Base-by-base conservation (phyloP, 371 early-diverging fungal species). In the Mortierella sp. region DNA sequence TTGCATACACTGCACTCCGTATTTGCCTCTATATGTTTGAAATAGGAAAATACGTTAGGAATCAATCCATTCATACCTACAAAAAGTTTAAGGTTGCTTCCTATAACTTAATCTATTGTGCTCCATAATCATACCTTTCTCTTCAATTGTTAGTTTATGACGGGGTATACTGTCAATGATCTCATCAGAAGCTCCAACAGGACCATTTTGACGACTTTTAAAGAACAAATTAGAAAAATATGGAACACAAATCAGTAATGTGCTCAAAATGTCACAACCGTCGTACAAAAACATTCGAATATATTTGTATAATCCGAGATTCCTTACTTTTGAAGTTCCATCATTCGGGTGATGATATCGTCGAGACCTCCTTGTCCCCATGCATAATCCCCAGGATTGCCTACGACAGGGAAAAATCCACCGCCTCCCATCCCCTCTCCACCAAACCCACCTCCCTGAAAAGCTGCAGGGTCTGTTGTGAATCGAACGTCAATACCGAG, bases 1-100 rank as follows among this genome's bases (percentile, higher is more conserved):
- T 94, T 92, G 84, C 96, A 96, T 28, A 96, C 93, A 13, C 93
- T 89, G 70, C 96, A 96, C 60, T 89, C 88, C 5, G 71, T 34
- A 56, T 86, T 85, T 70, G 77, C 72, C 26, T 76, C 87, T 87
- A 73, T 22, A 31, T 42, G 26, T 17, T 23, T 15, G 51, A 4
- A 42, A 2, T 64, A 31, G 19, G 37, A 49, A 42, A 31, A 49
- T 49, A 8, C 2, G 26, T 8, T n/a, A 19, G 12, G 6, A 23
- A 42, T 34, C 28, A 47, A 12, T 22, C 7, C 34, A 17, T 12
- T 13, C 19, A 43, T 55, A 0, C 31, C 5, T 32, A 26, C 8
- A 32, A 19, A 15, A 5, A 2, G n/a, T n/a, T 19, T 5, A 6
- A 45, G n/a, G 5, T 19, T n/a, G 45, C 6, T 19, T 6, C 2